Percentiles rank a stretch among this genome's conserved stretches.
phyloP scores from a whole-genome alignment of 192 early-diverging fungal species.

The Funneliformis geosporum region DNA sequence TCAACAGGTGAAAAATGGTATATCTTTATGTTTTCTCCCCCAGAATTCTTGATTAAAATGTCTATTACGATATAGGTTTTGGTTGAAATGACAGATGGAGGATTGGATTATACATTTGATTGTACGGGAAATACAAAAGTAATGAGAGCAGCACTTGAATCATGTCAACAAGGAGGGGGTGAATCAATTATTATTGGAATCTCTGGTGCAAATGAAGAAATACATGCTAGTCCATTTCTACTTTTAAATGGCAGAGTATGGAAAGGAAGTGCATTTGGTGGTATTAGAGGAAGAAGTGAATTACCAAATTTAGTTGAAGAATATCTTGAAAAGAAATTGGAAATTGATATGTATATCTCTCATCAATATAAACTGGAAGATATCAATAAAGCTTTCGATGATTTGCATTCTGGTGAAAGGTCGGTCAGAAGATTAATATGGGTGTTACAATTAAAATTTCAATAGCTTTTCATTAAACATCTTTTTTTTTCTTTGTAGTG shows the following conservation, averaged over 20 bases:
- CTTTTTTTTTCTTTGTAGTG: not conserved
- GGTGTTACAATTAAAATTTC: not conserved
- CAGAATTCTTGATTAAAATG: not conserved
- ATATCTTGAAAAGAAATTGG: slow-evolving; percentile 81
- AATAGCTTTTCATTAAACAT: not conserved
- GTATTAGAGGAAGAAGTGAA: slow-evolving; percentile 92
- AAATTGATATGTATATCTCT: slow-evolving; percentile 92
- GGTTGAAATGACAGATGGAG: slow-evolving; percentile 91
- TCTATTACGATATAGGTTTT: slow-evolving; percentile 53
- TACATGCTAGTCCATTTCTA: slow-evolving; percentile 93
- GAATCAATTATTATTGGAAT: slow-evolving; percentile 89
- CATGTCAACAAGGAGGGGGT: slow-evolving; percentile 91
- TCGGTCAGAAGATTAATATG: slow-evolving; percentile 17
- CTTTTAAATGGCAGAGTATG: slow-evolving; percentile 94
- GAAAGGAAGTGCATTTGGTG: slow-evolving; percentile 97
- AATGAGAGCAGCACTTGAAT: slow-evolving; percentile 93
- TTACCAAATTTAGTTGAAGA: slow-evolving; percentile 84
- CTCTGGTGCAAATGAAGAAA: slow-evolving; percentile 89
- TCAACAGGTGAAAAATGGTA: slow-evolving; percentile 51
- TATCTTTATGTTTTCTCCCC: not conserved
- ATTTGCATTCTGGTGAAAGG: slow-evolving; percentile 80
- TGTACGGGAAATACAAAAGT: slow-evolving; percentile 90
- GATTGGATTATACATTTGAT: slow-evolving; percentile 96
- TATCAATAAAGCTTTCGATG: slow-evolving; percentile 92
- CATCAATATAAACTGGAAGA: slow-evolving; percentile 77